Conservation (phyloP, 306 rosid genomes). For the Dicorynia guianensis region DNA sequence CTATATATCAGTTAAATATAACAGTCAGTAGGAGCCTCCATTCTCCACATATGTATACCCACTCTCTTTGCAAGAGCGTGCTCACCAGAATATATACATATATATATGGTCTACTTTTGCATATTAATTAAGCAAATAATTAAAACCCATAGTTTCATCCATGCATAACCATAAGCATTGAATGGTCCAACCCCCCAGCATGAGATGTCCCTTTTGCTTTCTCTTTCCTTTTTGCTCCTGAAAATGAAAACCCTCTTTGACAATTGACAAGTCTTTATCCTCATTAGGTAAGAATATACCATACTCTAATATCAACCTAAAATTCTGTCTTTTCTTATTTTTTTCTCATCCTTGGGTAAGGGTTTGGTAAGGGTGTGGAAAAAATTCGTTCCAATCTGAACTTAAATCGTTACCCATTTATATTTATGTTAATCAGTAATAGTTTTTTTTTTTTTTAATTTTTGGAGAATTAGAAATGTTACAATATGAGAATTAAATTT, state of each 20-base stretch:
- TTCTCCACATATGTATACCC: background rate
- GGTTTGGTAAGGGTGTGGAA: background rate
- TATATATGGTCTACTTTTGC: background rate
- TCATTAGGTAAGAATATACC: constrained; percentile 6
- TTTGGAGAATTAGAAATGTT: no score
- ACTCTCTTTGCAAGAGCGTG: background rate
- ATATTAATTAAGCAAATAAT: background rate
- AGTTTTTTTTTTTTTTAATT: no score
- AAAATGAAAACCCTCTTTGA: constrained; percentile 6
- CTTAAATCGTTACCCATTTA: no score
- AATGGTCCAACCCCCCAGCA: background rate
- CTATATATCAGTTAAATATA: background rate
- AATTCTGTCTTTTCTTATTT: background rate
- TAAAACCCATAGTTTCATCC: background rate
- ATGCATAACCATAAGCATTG: background rate
- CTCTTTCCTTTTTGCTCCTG: background rate
- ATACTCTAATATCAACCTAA: background rate
- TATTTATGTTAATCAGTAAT: no score
- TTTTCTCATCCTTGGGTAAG: background rate
- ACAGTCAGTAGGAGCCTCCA: background rate
- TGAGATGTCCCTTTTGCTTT: constrained; percentile 1
- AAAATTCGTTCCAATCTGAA: no score
- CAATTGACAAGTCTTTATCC: constrained; percentile 19
- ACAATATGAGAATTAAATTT: no score
- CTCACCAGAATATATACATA: background rate